Percentiles rank a stretch among this genome's conserved stretches.
phyloP scores from a whole-genome alignment of 345 rosid species.

The Hevea brasiliensis region DNA sequence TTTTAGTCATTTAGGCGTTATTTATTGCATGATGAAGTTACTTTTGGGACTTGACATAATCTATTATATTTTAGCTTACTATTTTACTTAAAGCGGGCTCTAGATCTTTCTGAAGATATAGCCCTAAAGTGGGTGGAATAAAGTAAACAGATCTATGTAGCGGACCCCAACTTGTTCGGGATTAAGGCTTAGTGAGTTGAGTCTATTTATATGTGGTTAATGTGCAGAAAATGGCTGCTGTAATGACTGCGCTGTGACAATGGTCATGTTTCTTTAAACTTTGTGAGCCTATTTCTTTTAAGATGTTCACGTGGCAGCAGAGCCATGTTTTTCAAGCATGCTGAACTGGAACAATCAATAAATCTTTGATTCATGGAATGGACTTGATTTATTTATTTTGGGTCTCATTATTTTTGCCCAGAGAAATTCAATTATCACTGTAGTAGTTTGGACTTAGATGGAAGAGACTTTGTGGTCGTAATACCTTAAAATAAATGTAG shows the following conservation, averaged over 20 bases:
- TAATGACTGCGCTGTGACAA: neutral
- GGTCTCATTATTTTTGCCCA: neutral
- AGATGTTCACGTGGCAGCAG: neutral
- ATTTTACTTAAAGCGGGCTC: too few species aligned
- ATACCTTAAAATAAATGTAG: neutral
- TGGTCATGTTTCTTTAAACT: neutral
- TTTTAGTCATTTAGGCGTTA: too few species aligned
- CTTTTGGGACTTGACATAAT: neutral
- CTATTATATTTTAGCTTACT: too few species aligned
- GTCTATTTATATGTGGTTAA: neutral
- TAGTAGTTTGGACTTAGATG: neutral
- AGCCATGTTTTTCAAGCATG: neutral
- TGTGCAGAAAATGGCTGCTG: neutral
- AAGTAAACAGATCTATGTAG: too few species aligned
- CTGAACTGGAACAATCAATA: neutral
- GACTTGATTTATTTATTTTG: neutral
- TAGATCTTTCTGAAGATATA: too few species aligned
- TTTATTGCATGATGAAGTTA: neutral
- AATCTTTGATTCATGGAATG: neutral
- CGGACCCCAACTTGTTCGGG: too few species aligned
- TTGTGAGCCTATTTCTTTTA: neutral
- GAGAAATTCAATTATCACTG: neutral
- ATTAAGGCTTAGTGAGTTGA: too few species aligned
- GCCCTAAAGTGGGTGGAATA: neutral
- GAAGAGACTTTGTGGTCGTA: neutral